A percentile compares a stretch with the other conserved stretches of the same genome.
Evolutionary conservation across 805 yeast species (phyloP).

Genomic region (Yarrowia sp.): DNA sequence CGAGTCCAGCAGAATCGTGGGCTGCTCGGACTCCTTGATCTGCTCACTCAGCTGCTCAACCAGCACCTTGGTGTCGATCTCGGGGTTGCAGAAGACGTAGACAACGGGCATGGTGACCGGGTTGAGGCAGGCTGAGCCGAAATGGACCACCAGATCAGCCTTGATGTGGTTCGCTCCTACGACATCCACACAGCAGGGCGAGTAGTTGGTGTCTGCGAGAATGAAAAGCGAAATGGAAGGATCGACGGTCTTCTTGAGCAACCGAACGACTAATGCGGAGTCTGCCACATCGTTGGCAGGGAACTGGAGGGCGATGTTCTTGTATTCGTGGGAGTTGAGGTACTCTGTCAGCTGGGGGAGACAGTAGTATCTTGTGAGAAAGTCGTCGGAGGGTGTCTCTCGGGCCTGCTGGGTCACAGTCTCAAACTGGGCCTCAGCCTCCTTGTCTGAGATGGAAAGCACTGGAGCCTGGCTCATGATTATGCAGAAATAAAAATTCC

Average conservation of each 20-base stretch:
- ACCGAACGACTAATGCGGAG: constrained; percentile 60
- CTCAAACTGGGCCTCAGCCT: constrained; percentile 17
- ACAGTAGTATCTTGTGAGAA: background rate
- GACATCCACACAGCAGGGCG: constrained; percentile 94
- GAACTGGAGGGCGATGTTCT: constrained; percentile 76
- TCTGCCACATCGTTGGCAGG: constrained; percentile 81
- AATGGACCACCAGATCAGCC: constrained; percentile 84
- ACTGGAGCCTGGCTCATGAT: constrained; percentile 25
- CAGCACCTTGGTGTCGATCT: constrained; percentile 46
- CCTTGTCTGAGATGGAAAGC: too few species aligned
- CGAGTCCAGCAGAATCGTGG: constrained; percentile 58
- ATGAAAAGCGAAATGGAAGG: constrained; percentile 55
- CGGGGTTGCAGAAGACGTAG: constrained; percentile 64
- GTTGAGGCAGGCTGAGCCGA: constrained; percentile 92
- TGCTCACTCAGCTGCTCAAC: constrained; percentile 44
- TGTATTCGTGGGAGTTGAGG: constrained; percentile 39
- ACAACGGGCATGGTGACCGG: constrained; percentile 73
- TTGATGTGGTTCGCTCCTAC: constrained; percentile 92
- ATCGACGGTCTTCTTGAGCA: constrained; percentile 19
- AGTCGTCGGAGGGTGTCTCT: background rate
- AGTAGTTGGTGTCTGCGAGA: constrained; percentile 92
- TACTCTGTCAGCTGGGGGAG: constrained; percentile 1
- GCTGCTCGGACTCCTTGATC: constrained; percentile 46
- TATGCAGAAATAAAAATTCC: constrained; percentile 2
- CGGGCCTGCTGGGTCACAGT: background rate